Evolutionary conservation across 2,329 filamentous ascomycete genomes (phyloP).

Genomic region (Xylariomycetidae sp.): DNA sequence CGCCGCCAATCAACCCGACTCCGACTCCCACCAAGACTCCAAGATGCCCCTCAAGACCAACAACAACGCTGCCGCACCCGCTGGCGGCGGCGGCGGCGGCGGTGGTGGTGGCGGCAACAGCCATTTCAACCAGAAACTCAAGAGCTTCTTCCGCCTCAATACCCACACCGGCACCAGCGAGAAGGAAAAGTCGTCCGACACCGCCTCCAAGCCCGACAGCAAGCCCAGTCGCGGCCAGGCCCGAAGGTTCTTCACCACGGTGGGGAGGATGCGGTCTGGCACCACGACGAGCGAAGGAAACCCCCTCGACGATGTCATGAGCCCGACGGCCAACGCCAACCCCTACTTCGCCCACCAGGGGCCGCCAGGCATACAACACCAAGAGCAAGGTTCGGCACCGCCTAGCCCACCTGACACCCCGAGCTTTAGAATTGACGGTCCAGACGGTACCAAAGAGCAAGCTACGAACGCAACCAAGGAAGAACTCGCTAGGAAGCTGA

Average conservation of each 20-base stretch:
- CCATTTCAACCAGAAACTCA: conserved; percentile 62
- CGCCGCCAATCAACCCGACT: conserved; percentile 12
- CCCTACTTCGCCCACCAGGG: conserved; percentile 98
- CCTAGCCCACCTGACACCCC: conserved; percentile 90
- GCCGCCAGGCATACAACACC: conserved; percentile 84
- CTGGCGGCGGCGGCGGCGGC: no score
- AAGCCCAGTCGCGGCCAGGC: conserved; percentile 75
- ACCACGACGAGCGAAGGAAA: conserved; percentile 93
- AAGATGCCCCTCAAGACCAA: conserved; percentile 51
- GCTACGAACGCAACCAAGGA: conserved; percentile 80
- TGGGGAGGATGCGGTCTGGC: conserved; percentile 79
- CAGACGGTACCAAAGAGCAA: conserved; percentile 56
- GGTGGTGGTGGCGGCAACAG: conserved; percentile 42
- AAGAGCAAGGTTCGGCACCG: conserved; percentile 88
- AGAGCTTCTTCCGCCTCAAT: conserved; percentile 67
- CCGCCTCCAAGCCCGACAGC: conserved; percentile 45
- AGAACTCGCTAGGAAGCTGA: conserved; percentile 85
- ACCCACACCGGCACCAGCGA: conserved; percentile 34
- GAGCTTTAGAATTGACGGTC: conserved; percentile 64
- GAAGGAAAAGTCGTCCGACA: conserved; percentile 27
- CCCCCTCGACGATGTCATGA: conserved; percentile 78
- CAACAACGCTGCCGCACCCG: no score
- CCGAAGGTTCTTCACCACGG: conserved; percentile 78
- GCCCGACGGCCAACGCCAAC: conserved; percentile 89
- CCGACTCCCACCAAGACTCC: conserved; percentile 8